Base-by-base conservation (phyloP, 225 moss, liverwort and hornwort species). In the Bryoerythrophyllum caledonicum region DNA sequence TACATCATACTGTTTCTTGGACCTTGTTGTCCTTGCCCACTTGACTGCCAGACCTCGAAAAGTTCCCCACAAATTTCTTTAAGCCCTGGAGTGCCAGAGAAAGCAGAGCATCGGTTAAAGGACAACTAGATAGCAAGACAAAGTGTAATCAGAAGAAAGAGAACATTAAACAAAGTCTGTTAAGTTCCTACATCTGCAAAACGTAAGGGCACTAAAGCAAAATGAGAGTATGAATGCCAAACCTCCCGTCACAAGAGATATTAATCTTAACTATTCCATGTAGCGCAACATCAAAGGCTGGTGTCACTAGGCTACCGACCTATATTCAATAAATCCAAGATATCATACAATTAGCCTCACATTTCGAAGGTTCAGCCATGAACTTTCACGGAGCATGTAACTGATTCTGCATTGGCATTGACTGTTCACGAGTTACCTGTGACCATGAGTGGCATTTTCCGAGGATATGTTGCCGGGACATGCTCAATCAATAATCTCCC, bases 1-100 rank as follows among this genome's bases (percentile, higher is more conserved):
- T 59, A 61, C 12, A 72, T 87, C 84, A 85, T 65, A 71, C 46
- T 60, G 46, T 35, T 54, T 60, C 65, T 51, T 68, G 60, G 43
- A 75, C 77, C 70, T 75, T 78, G 69, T 51, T 79, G 72, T 71
- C 77, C 69, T 80, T 62, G 64, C 2, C 54, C 51, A 68, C 82
- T 74, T 58, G 68, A 51, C 78, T 80, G 72, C 49, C 54, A 51
- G 82, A 72, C 73, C 80, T 82, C 65, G 84, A 71, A 78, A 75
- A 69, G 30, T 80, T 80, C 24, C 65, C 80, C 60, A 80, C 75
- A 69, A 85, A 80, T 23, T 77, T 80, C 80, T 65, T 49, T 13
- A 85, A 64, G 56, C 87, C 87, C 87, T 87, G 73, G 21, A 74
- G 72, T 76, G 63, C 19, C n/a, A 73, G 28, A 54, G 15, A 43